phyloP scores from a whole-genome alignment of 2,329 filamentous ascomycete species.

The Fusarium globosum region DNA sequence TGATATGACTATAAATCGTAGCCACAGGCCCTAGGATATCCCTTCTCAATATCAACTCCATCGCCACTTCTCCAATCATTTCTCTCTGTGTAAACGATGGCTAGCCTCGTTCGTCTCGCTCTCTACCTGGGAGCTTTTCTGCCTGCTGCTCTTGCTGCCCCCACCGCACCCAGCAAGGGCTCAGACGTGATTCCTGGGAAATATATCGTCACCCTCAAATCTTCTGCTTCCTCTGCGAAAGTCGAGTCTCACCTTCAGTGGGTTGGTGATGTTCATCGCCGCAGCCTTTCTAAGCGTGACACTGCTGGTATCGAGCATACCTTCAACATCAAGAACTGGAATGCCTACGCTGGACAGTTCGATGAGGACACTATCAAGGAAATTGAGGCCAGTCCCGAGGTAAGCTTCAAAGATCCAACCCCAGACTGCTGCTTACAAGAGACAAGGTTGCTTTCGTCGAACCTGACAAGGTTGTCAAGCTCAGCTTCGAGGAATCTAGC shows the following conservation, averaged over 20 bases:
- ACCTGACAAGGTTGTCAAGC: neutral
- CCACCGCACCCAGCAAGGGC: neutral
- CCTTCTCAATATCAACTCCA: neutral
- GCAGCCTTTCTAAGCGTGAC: neutral
- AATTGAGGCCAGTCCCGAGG: neutral
- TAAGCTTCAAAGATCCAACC: neutral
- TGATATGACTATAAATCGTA: neutral
- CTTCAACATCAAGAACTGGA: neutral
- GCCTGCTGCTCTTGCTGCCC: neutral
- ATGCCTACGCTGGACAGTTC: neutral
- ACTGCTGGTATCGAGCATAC: neutral
- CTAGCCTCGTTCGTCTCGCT: neutral
- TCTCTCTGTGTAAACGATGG: neutral
- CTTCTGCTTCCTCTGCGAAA: neutral
- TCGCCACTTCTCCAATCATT: neutral
- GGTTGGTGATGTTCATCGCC: neutral
- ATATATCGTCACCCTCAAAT: neutral
- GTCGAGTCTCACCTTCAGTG: neutral
- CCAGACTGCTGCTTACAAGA: neutral
- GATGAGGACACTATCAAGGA: neutral
- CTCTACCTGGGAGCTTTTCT: neutral
- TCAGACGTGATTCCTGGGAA: neutral
- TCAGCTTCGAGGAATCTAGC: neutral
- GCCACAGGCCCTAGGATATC: neutral
- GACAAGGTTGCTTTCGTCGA: neutral